Evolutionary conservation across 2,329 filamentous ascomycete species (phyloP).

Genomic region (Biscogniauxia mediterranea): DNA sequence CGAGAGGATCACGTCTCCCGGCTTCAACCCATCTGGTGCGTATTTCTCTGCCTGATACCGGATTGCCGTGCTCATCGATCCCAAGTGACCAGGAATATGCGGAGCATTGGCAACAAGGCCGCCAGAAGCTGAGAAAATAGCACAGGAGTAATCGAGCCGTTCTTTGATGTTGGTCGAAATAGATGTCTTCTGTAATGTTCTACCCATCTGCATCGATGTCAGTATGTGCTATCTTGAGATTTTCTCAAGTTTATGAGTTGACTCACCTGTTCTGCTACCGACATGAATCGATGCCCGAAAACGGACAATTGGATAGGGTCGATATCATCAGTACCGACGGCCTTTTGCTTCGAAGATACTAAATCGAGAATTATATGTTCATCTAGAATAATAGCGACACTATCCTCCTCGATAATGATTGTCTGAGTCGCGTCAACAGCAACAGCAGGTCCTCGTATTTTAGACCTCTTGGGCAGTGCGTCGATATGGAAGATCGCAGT

Average conservation of each 20-base stretch:
- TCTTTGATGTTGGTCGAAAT: constrained; percentile 80
- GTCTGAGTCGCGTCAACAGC: constrained; percentile 4
- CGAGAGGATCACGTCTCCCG: constrained; percentile 72
- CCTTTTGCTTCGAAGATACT: constrained; percentile 53
- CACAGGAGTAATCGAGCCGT: constrained; percentile 76
- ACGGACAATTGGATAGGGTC: constrained; percentile 75
- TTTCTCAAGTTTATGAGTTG: background rate
- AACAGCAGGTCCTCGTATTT: constrained; percentile 6
- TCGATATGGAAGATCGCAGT: constrained; percentile 17
- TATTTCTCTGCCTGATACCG: constrained; percentile 40
- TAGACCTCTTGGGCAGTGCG: constrained; percentile 6
- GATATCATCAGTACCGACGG: constrained; percentile 57
- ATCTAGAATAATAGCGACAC: constrained; percentile 30
- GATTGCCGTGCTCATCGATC: constrained; percentile 70
- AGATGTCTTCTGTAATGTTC: constrained; percentile 72
- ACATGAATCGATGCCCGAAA: constrained; percentile 80
- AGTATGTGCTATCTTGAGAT: background rate
- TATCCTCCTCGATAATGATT: constrained; percentile 13
- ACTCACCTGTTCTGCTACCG: constrained; percentile 63
- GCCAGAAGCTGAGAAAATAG: constrained; percentile 71
- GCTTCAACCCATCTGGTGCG: constrained; percentile 52
- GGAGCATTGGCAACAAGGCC: constrained; percentile 72
- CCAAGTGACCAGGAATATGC: constrained; percentile 72
- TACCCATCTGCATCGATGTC: constrained; percentile 58
- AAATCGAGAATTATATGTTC: constrained; percentile 39